These are phyloP conservation scores for Peltaster fructicola DNA, from an alignment of 2,329 filamentous ascomycete genomes.

Conservation along the genomic window DNA sequence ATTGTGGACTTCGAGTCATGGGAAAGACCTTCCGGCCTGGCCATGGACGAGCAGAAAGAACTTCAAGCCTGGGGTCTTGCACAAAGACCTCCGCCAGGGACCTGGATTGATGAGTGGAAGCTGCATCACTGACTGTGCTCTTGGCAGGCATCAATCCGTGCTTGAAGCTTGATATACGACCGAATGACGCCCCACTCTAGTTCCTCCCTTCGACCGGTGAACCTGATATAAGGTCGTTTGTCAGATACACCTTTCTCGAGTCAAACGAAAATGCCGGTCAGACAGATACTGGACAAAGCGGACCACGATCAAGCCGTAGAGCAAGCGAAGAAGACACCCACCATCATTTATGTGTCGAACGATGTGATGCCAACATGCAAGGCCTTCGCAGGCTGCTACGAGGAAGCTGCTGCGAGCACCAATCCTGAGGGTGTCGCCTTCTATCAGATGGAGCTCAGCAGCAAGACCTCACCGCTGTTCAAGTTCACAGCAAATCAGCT, in stretches of 20 bases:
- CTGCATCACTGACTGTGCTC: too few relatives aligned
- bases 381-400: constrained; percentile 7
- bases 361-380: constrained; percentile 7
- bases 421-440: constrained; percentile 6
- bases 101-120: constrained; percentile 11
- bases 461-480: constrained; percentile 8
- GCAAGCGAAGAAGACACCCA: constrained; percentile 12
- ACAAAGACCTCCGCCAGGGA: constrained; percentile 9
- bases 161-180: too few relatives aligned
- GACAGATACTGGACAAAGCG: too few relatives aligned
- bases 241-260: too few relatives aligned
- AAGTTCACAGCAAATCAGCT: constrained; percentile 11
- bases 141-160: too few relatives aligned
- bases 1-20: constrained; percentile 19
- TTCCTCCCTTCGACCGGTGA: too few relatives aligned
- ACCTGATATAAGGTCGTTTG: too few relatives aligned
- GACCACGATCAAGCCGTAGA: constrained; percentile 9
- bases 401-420: constrained; percentile 5
- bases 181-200: too few relatives aligned
- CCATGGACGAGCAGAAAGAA: constrained; percentile 11
- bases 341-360: constrained; percentile 29
- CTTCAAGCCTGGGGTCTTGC: constrained; percentile 15
- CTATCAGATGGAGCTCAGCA: constrained; percentile 8
- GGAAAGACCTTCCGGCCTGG: constrained; percentile 8
- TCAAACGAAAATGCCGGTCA: too few relatives aligned